Evolutionary conservation across 2,329 filamentous ascomycete species (phyloP), one percentile per base, ranked within the genome.

Genomic region (Lizonia empirigonia): DNA sequence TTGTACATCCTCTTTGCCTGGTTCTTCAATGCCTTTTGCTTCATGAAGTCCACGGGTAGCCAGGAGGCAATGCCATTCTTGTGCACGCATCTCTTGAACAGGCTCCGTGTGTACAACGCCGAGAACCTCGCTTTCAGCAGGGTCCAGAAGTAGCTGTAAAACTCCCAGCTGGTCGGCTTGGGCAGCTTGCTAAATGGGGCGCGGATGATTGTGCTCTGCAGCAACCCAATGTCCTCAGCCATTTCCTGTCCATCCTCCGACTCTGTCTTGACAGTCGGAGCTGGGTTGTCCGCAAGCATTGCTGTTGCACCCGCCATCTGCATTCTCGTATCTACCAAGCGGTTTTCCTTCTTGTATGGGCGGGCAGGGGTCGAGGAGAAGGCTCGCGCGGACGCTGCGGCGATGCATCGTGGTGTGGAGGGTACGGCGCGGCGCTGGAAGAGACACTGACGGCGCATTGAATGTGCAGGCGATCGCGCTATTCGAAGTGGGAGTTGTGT

Each of bases 1-100:
- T 76, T 74, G 70, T 90, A 85, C 63, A 88, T 74, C 16, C 76
- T 78, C 61, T 82, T 79, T 24, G 85, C 86, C 1, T 79, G 27
- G 12, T 30, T 23, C 32, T 56, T 58, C 27, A 61, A 36, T 20
- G 53, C 24, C 15, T 19, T 30, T 27, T 56, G 48, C 24, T 60
- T 52, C 22, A 45, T 44, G 4, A 36, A 33, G 23, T 64, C 62
- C 7, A 62, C 35, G 3, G 62, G 60, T 20, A 59, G 15, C 20
- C 41, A 63, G 13, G 34, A 40, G 13, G 29, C 15, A 32, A 54
- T 50, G 20, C 60, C 58, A 9, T 22, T 37, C 44, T 62, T 63
- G 33, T 57, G 39, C 15, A 60, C 32, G 12, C 50, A 58, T 36
- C 50, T 38, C 24, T 55, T 56, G 50, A 60, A 63, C 23, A 44